phyloP scores from a whole-genome alignment of 495 filamentous ascomycete genomes.

The Aspergillus ellipticus region DNA sequence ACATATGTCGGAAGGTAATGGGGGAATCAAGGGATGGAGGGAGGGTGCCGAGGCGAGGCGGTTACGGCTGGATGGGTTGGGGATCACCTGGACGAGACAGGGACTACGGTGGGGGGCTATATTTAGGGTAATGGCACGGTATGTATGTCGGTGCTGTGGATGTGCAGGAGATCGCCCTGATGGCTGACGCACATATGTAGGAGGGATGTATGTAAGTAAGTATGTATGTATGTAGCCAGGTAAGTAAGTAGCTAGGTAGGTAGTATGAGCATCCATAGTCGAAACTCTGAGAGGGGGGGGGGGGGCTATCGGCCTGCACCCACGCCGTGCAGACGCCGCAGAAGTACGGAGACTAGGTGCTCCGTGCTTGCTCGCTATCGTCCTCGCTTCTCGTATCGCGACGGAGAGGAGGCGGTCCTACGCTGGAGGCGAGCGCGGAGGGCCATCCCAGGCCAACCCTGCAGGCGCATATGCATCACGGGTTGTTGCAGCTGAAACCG shows the following conservation, averaged over 20 bases:
- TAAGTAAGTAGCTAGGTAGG: not conserved
- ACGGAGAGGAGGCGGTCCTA: too few relatives aligned
- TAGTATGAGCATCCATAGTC: not conserved
- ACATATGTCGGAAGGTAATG: not conserved
- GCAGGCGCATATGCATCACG: conserved; percentile 28
- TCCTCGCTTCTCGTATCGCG: too few relatives aligned
- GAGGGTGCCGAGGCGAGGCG: not conserved
- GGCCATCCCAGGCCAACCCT: not conserved
- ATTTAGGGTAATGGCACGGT: not conserved
- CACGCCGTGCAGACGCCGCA: not conserved
- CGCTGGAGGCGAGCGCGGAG: too few relatives aligned
- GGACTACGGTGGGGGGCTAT: not conserved
- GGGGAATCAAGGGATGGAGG: not conserved
- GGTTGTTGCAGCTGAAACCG: conserved; percentile 27
- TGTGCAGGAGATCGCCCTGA: not conserved
- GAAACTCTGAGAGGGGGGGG: not conserved
- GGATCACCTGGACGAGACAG: not conserved
- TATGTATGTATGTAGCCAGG: conserved; percentile 1
- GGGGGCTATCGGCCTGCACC: not conserved
- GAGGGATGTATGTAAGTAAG: not conserved
- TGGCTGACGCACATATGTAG: conserved; percentile 1
- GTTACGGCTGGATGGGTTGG: not conserved
- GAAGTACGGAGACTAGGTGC: not conserved
- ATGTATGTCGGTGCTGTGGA: too few relatives aligned
- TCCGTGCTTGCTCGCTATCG: too few relatives aligned